Conservation (phyloP, 2,329 filamentous ascomycete species). For the Coniochaeta sp. region DNA sequence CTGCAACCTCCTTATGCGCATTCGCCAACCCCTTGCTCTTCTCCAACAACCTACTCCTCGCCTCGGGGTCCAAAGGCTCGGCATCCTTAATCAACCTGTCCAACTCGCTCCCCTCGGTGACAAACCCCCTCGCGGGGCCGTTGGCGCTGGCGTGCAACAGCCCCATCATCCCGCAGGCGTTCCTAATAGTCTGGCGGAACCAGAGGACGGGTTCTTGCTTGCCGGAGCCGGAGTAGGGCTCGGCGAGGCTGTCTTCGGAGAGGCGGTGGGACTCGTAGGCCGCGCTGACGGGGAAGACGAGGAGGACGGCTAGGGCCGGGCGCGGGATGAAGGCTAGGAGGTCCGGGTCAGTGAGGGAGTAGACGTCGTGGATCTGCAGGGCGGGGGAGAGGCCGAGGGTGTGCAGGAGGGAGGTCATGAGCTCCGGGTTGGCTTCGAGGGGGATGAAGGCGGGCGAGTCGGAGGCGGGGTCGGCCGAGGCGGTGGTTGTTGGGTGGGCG, state of each 20-base stretch:
- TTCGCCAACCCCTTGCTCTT: conserved; percentile 65
- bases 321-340: conserved; percentile 83
- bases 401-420: conserved; percentile 79
- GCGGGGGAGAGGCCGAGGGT: conserved; percentile 74
- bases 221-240: conserved; percentile 63
- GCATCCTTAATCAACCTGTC: conserved; percentile 61
- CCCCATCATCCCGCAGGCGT: conserved; percentile 88
- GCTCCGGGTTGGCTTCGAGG: conserved; percentile 72
- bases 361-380: conserved; percentile 84
- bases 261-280: conserved; percentile 72
- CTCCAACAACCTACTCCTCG: conserved; percentile 71
- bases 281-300: conserved; percentile 81
- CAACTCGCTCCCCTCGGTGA: conserved; percentile 48
- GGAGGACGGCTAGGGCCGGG: conserved; percentile 78
- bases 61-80: conserved; percentile 57
- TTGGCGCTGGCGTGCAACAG: conserved; percentile 78
- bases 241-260: conserved; percentile 60
- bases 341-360: conserved; percentile 78
- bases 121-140: conserved; percentile 57
- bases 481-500: conserved; percentile 5
- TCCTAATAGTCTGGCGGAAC: conserved; percentile 93
- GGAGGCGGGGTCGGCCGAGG: conserved; percentile 21
- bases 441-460: conserved; percentile 45
- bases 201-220: conserved; percentile 71
- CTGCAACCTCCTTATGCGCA: conserved; percentile 73